Conservation (phyloP, 169 alveolate species). For the Amoebophrya sp. region DNA sequence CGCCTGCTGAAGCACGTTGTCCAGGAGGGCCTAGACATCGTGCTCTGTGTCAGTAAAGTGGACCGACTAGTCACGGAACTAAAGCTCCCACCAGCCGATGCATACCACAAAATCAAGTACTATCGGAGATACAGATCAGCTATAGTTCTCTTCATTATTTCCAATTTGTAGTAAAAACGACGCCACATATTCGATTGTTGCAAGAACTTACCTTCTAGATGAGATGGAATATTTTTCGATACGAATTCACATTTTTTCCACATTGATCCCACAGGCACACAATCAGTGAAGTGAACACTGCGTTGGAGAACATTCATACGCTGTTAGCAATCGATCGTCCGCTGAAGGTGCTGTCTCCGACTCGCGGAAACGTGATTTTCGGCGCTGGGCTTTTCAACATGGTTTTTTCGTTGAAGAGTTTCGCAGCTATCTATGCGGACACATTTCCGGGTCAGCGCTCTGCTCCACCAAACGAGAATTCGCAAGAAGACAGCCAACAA, state of each 20-base stretch:
- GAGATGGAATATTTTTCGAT: too few species aligned
- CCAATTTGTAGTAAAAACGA: too few species aligned
- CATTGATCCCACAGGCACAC: too few species aligned
- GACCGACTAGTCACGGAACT: slow-evolving; percentile 93
- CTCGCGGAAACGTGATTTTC: slow-evolving; percentile 87
- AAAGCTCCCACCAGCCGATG: slow-evolving; percentile 94
- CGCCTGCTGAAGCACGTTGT: slow-evolving; percentile 66
- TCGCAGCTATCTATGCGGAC: slow-evolving; percentile 80
- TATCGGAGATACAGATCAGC: too few species aligned
- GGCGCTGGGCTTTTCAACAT: slow-evolving; percentile 86
- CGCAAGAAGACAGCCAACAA: too few species aligned
- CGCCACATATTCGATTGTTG: too few species aligned
- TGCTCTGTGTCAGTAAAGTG: slow-evolving; percentile 81
- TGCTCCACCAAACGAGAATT: too few species aligned
- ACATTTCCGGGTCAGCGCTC: too few species aligned
- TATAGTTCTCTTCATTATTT: too few species aligned
- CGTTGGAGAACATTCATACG: not conserved
- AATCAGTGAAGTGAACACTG: not conserved
- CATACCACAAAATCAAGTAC: slow-evolving; percentile 89
- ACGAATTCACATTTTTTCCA: too few species aligned
- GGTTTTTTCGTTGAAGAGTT: slow-evolving; percentile 83
- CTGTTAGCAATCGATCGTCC: not conserved
- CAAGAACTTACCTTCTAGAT: too few species aligned
- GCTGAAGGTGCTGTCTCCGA: slow-evolving; percentile 68
- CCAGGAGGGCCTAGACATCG: slow-evolving; percentile 56